Evolutionary conservation across 2,329 filamentous ascomycete genomes (phyloP).

Genomic region (Aaosphaeria pasadenensis): DNA sequence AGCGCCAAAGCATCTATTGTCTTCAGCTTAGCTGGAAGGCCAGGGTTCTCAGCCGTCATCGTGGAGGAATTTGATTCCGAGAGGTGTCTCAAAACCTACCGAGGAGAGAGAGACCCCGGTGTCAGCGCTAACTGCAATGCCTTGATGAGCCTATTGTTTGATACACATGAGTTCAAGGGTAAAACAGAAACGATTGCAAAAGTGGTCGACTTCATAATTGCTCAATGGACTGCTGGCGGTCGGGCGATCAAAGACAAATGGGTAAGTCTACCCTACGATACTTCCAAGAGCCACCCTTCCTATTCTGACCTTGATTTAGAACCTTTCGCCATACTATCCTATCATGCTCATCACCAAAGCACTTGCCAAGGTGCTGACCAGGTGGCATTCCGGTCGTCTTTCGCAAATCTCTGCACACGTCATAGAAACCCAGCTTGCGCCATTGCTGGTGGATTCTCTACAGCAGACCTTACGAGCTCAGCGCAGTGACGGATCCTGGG

Average conservation of each 20-base stretch:
- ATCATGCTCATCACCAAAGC: too few species aligned
- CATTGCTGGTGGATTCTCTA: constrained; percentile 8
- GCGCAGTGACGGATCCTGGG: constrained; percentile 9
- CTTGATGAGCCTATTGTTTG: constrained; percentile 24
- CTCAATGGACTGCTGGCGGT: constrained; percentile 7
- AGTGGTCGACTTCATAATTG: constrained; percentile 5
- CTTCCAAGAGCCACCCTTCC: constrained; percentile 4
- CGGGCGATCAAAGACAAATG: constrained; percentile 9
- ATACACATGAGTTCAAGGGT: constrained; percentile 1
- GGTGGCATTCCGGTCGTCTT: too few species aligned
- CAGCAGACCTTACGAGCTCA: constrained; percentile 8
- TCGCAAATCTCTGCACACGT: too few species aligned
- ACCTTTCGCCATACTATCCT: constrained; percentile 2
- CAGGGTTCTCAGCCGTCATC: too few species aligned
- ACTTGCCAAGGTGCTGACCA: too few species aligned
- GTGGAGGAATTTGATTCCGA: too few species aligned
- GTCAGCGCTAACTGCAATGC: constrained; percentile 37
- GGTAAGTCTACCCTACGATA: constrained; percentile 4
- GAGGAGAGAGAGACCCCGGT: constrained; percentile 28
- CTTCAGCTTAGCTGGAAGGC: too few species aligned
- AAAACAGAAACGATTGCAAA: constrained; percentile 10
- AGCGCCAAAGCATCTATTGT: too few species aligned
- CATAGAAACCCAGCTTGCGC: constrained; percentile 2
- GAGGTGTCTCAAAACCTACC: constrained; percentile 25
- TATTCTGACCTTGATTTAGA: constrained; percentile 6